phyloP scores from a whole-genome alignment of 805 yeast species.

The Candida tibetensis region DNA sequence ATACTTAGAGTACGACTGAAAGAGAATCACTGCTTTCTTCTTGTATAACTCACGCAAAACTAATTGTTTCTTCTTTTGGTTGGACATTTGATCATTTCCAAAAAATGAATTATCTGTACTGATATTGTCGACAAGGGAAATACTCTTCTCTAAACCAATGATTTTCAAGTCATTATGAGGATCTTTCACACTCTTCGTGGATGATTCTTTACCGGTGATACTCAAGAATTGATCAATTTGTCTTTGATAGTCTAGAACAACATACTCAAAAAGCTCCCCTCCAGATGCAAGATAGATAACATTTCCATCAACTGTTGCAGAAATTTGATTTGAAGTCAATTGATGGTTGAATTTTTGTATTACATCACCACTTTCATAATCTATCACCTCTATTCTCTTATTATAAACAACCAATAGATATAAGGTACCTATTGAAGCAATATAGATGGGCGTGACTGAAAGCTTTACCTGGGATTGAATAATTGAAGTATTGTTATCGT shows the following conservation, averaged over 20 bases:
- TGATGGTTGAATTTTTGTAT: conserved; percentile 35
- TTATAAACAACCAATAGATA: conserved; percentile 30
- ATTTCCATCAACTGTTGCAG: conserved; percentile 11
- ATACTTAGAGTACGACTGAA: conserved; percentile 32
- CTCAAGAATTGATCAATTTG: conserved; percentile 38
- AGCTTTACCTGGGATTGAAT: conserved; percentile 23
- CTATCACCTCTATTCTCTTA: conserved; percentile 35
- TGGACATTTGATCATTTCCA: conserved; percentile 12
- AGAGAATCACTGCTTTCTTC: conserved; percentile 30
- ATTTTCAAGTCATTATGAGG: conserved; percentile 28
- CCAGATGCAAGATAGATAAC: conserved; percentile 25
- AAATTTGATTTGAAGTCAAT: conserved; percentile 24
- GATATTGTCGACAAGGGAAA: conserved; percentile 27
- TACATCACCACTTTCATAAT: conserved; percentile 31
- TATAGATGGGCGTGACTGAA: conserved; percentile 22
- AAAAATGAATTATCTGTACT: conserved; percentile 26
- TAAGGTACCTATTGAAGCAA: conserved; percentile 29
- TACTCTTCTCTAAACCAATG: conserved; percentile 34
- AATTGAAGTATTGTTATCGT: conserved; percentile 9
- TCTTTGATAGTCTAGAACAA: conserved; percentile 24
- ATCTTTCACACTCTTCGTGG: conserved; percentile 18
- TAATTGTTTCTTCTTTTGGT: conserved; percentile 29
- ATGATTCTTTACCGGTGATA: conserved; percentile 18
- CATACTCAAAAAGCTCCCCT: conserved; percentile 31
- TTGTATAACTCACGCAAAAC: conserved; percentile 34